phyloP scores from a whole-genome alignment of 208 protist genomes.

The Wallacemonas collosoma region DNA sequence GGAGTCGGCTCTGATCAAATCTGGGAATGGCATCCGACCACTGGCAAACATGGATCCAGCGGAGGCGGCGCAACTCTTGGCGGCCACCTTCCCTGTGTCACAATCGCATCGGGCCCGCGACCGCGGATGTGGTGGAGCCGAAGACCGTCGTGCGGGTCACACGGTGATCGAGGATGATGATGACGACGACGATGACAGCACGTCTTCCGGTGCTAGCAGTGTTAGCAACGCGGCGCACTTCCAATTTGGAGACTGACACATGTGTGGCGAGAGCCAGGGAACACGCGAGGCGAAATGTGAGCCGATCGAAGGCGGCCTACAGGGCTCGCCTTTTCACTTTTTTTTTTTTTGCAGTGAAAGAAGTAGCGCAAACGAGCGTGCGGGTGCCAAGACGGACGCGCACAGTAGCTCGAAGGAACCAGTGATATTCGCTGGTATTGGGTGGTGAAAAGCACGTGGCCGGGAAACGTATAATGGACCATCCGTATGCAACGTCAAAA shows the following conservation, averaged over 20 bases:
- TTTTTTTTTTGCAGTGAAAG: too few relatives aligned
- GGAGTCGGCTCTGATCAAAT: conserved; percentile 60
- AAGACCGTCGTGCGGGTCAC: neutral
- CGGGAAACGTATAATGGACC: too few relatives aligned
- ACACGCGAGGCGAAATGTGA: neutral
- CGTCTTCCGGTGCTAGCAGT: conserved; percentile 1
- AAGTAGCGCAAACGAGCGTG: too few relatives aligned
- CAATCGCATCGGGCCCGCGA: neutral
- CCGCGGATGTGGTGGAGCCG: neutral
- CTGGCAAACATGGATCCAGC: neutral
- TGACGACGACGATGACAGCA: neutral
- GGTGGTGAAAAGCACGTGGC: too few relatives aligned
- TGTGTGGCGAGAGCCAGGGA: neutral
- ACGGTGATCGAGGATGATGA: neutral
- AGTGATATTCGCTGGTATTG: too few relatives aligned
- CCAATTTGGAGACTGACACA: conserved; percentile 13
- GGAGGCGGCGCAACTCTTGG: neutral
- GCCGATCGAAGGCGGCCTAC: too few relatives aligned
- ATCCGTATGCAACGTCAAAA: too few relatives aligned
- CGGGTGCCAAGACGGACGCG: too few relatives aligned
- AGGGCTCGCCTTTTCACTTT: too few relatives aligned
- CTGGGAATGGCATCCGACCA: conserved; percentile 47
- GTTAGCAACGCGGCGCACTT: conserved; percentile 2
- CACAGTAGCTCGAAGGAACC: too few relatives aligned
- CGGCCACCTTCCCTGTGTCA: neutral